These are phyloP conservation scores for Wallacemonas sp. DNA, from an alignment of 208 protist species.

Conservation along the genomic window DNA sequence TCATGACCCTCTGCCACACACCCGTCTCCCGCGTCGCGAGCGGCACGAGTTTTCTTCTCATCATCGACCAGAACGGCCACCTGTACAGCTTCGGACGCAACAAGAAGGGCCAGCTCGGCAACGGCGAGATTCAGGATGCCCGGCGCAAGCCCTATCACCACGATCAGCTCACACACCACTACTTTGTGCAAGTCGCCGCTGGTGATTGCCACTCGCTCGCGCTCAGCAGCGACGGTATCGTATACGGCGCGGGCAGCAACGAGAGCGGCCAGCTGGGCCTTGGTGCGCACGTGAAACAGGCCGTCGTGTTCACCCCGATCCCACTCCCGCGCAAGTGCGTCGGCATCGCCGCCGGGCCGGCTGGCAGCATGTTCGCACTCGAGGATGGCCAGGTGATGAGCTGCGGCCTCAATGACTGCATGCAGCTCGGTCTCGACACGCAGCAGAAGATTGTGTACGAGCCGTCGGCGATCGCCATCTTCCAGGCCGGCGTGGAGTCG, in stretches of 20 bases:
- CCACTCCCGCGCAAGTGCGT: conserved; percentile 69
- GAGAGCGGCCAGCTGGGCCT: conserved; percentile 86
- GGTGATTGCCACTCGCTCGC: conserved; percentile 85
- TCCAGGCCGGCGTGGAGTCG: conserved; percentile 69
- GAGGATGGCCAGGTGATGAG: conserved; percentile 71
- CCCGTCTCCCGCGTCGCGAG: conserved; percentile 77
- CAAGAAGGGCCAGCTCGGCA: conserved; percentile 86
- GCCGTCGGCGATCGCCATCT: conserved; percentile 40
- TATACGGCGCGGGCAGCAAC: conserved; percentile 85
- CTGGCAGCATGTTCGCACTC: conserved; percentile 85
- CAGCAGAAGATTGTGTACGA: conserved; percentile 48
- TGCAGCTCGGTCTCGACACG: conserved; percentile 82
- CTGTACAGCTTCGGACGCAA: conserved; percentile 81
- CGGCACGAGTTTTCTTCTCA: conserved; percentile 74
- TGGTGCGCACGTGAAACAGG: conserved; percentile 37
- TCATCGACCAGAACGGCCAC: conserved; percentile 89
- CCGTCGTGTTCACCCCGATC: conserved; percentile 59
- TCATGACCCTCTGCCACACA: conserved; percentile 79
- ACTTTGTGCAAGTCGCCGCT: conserved; percentile 80
- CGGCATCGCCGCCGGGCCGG: conserved; percentile 78
- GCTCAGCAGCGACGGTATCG: conserved; percentile 80
- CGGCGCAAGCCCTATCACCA: conserved; percentile 65
- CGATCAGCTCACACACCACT: conserved; percentile 61
- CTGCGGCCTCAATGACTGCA: conserved; percentile 80
- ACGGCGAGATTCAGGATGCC: conserved; percentile 64